These are phyloP conservation scores for Thraustotheca clavata DNA, from an alignment of 352 stramenopile genomes.

Conservation along the genomic window DNA sequence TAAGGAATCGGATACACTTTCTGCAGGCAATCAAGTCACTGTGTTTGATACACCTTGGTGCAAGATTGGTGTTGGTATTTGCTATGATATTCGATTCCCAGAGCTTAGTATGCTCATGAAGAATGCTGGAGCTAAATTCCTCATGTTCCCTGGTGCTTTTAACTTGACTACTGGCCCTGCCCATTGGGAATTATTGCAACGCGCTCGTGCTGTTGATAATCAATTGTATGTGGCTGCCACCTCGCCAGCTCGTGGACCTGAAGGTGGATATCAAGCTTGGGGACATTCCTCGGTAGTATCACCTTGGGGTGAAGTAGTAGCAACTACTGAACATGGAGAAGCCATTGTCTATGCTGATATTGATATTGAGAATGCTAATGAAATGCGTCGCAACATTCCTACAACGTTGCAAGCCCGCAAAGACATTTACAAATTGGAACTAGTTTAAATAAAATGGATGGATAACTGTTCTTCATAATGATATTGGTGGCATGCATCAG, in stretches of 20 bases:
- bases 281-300: conserved; percentile 96
- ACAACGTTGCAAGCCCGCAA: conserved; percentile 90
- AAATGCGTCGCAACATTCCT: conserved; percentile 95
- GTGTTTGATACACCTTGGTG: conserved; percentile 84
- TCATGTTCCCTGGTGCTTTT: conserved; percentile 82
- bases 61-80: conserved; percentile 98
- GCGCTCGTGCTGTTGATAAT: conserved; percentile 89
- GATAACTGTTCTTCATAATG: no score
- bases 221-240: conserved; percentile 95
- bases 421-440: conserved; percentile 91
- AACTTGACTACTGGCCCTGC: conserved; percentile 90
- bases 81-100: conserved; percentile 99
- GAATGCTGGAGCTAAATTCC: conserved; percentile 78
- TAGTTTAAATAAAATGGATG: conserved; percentile 53
- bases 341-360: conserved; percentile 94
- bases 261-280: conserved; percentile 98
- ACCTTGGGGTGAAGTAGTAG: conserved; percentile 96
- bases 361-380: conserved; percentile 89
- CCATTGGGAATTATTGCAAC: conserved; percentile 98
- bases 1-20: conserved; percentile 99
- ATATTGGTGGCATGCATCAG: no score
- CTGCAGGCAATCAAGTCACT: conserved; percentile 80
- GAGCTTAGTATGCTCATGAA: conserved; percentile 97
- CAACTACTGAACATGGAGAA: conserved; percentile 89
- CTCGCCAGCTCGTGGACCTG: conserved; percentile 91